These are phyloP conservation scores for Euryodendron excelsum DNA, from an alignment of 148 eudicot genomes.

Conservation along the genomic window DNA sequence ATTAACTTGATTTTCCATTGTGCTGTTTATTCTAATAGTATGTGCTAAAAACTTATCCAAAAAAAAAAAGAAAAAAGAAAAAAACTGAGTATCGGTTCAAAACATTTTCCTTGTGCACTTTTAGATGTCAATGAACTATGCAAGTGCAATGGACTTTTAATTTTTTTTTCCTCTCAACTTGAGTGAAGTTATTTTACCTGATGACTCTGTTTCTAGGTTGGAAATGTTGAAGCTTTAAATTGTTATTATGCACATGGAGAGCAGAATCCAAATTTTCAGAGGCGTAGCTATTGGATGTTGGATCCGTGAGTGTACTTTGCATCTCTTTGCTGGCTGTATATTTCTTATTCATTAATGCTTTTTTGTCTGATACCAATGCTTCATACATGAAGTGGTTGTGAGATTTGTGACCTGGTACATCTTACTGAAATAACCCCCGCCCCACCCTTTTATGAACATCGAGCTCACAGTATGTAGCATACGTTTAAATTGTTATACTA, in stretches of 20 bases:
- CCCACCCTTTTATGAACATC: not conserved
- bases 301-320: slow-evolving; percentile 69
- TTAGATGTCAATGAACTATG: not conserved
- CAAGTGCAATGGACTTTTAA: slow-evolving; percentile 2
- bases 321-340: not conserved
- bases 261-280: slow-evolving; percentile 66
- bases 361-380: not conserved
- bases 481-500: not conserved
- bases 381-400: not conserved
- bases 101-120: too few species aligned
- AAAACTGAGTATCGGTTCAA: too few species aligned
- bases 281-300: slow-evolving; percentile 97
- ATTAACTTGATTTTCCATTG: not conserved
- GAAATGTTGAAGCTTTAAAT: slow-evolving; percentile 80
- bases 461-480: not conserved
- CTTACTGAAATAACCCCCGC: not conserved
- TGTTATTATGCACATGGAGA: slow-evolving; percentile 97
- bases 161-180: not conserved
- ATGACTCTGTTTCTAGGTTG: slow-evolving; percentile 55
- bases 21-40: not conserved
- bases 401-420: too few species aligned
- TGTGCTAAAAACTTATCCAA: too few species aligned
- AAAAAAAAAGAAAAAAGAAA: too few species aligned
- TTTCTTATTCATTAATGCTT: not conserved
- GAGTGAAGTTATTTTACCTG: slow-evolving; percentile 6